Evolutionary conservation across 148 eudicot genomes (phyloP).

Genomic region (Rhododendron vialii): DNA sequence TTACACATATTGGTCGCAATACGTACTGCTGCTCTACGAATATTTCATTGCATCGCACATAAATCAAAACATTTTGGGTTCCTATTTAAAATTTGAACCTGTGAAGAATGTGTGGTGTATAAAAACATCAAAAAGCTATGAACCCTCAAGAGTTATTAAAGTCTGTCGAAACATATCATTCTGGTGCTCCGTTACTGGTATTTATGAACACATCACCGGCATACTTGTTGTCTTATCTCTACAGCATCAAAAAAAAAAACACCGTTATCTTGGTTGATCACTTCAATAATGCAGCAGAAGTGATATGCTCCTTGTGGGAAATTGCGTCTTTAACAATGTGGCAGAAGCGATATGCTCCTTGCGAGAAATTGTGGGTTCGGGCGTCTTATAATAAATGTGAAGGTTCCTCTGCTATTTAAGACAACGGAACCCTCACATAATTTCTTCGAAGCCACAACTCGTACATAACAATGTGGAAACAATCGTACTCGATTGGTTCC

Average conservation of each 20-base stretch:
- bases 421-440: conserved; percentile 17
- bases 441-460: conserved; percentile 66
- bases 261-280: neutral
- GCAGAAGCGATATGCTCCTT: neutral
- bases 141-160: neutral
- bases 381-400: neutral
- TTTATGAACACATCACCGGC: neutral
- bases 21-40: neutral
- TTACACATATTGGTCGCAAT: neutral
- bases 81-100: neutral
- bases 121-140: too few relatives aligned
- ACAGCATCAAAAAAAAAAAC: neutral
- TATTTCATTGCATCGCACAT: neutral
- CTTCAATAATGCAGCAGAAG: neutral
- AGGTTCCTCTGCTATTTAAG: neutral
- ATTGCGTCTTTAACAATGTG: neutral
- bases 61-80: neutral
- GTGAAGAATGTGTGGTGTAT: neutral
- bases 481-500: conserved; percentile 43
- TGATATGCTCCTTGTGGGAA: neutral
- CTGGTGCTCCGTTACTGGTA: neutral
- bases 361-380: neutral
- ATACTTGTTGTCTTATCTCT: neutral
- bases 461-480: conserved; percentile 70
- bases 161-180: neutral